Evolutionary conservation across 1,284 basidiomycete genomes (phyloP).

Genomic region (Apiotrichum gracile): DNA sequence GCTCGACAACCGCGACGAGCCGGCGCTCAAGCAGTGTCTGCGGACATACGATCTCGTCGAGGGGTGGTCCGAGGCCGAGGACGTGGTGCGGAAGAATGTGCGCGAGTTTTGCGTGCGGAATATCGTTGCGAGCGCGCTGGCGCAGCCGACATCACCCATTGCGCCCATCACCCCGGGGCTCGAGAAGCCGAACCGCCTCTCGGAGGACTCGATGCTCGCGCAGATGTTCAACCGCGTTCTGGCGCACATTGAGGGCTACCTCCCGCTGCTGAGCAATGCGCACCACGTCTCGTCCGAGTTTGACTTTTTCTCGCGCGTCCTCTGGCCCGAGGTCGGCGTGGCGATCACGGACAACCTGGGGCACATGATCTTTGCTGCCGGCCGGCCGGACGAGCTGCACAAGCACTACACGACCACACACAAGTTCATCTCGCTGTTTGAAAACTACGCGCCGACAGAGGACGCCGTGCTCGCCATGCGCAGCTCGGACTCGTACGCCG

Average conservation of each 20-base stretch:
- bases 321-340: conserved; percentile 77
- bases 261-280: conserved; percentile 65
- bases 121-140: conserved; percentile 26
- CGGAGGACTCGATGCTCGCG: conserved; percentile 50
- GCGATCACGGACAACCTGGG: conserved; percentile 80
- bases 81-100: conserved; percentile 66
- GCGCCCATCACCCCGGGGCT: conserved; percentile 25
- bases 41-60: conserved; percentile 73
- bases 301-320: conserved; percentile 74
- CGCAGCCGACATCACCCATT: conserved; percentile 17
- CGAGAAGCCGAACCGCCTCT: not conserved
- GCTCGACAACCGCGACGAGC: conserved; percentile 39
- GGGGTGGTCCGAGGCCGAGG: conserved; percentile 78
- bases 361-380: conserved; percentile 75
- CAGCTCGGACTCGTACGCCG: conserved; percentile 59
- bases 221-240: conserved; percentile 73
- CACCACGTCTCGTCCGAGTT: conserved; percentile 58
- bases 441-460: conserved; percentile 71
- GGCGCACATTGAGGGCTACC: conserved; percentile 68
- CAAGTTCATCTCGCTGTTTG: conserved; percentile 76
- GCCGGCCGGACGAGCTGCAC: conserved; percentile 81
- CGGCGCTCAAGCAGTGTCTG: conserved; percentile 68
- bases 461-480: conserved; percentile 66
- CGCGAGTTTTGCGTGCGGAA: conserved; percentile 56
- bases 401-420: conserved; percentile 82